Percentiles rank a stretch among this genome's conserved stretches.
These are phyloP conservation scores for Ceriops tagal DNA, from an alignment of 345 rosid genomes.

Conservation along the genomic window DNA sequence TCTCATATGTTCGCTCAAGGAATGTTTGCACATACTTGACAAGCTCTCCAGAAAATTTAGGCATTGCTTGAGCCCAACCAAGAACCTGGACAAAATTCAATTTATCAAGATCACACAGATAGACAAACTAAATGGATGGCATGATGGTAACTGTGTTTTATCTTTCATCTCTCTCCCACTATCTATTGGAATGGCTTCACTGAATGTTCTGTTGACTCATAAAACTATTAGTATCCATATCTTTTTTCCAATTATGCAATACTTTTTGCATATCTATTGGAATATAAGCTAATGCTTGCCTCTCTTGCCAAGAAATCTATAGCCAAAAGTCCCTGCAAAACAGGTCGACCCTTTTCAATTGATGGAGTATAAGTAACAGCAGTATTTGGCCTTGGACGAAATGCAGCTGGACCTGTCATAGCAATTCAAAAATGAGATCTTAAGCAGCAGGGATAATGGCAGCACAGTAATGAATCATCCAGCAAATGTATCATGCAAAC, in stretches of 20 bases:
- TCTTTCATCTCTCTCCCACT: too few species aligned
- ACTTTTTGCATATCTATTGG: background rate
- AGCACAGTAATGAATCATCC: background rate
- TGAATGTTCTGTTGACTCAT: background rate
- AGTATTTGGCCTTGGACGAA: slow-evolving; percentile 82
- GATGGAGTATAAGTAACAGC: slow-evolving; percentile 54
- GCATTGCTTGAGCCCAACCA: slow-evolving; percentile 99
- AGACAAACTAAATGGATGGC: too few species aligned
- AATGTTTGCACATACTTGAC: slow-evolving; percentile 92
- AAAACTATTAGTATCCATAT: background rate
- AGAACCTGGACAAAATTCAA: slow-evolving; percentile 49
- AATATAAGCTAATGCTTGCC: slow-evolving; percentile 46
- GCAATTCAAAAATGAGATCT: slow-evolving; percentile 10
- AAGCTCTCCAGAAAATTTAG: slow-evolving; percentile 90
- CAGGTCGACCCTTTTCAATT: slow-evolving; percentile 94
- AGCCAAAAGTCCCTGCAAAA: slow-evolving; percentile 94
- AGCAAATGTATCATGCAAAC: background rate
- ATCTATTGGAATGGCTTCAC: too few species aligned
- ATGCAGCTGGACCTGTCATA: slow-evolving; percentile 91
- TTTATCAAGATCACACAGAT: too few species aligned
- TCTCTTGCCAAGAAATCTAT: slow-evolving; percentile 94
- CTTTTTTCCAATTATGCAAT: background rate
- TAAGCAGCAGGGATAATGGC: slow-evolving; percentile 1
- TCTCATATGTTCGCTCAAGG: slow-evolving; percentile 95
- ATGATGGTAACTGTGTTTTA: too few species aligned